Conservation (phyloP, 345 rosid species). For the Pistacia vera region DNA sequence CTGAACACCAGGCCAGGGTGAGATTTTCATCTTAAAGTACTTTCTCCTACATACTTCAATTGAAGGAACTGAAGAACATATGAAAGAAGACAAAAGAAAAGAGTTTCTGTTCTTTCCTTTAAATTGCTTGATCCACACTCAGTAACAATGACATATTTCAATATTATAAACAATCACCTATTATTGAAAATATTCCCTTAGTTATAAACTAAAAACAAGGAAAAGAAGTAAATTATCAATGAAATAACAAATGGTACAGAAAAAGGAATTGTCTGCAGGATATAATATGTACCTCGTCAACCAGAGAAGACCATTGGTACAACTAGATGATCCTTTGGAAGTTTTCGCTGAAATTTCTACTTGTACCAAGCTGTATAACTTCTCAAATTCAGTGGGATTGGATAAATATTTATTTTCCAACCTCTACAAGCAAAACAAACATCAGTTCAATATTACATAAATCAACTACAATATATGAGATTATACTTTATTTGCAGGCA, state of each 20-base stretch:
- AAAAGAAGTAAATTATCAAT: background rate
- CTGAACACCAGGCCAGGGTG: background rate
- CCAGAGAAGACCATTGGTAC: slow-evolving; percentile 98
- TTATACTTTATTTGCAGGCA: background rate
- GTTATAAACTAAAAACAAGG: background rate
- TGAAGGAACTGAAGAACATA: background rate
- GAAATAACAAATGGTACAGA: background rate
- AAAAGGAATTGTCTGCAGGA: background rate
- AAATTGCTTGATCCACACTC: background rate
- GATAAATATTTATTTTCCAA: slow-evolving; percentile 77
- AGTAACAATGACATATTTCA: background rate
- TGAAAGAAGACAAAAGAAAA: background rate
- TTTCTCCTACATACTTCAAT: background rate
- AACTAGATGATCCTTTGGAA: slow-evolving; percentile 84
- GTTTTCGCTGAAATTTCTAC: slow-evolving; percentile 80
- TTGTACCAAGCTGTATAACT: slow-evolving; percentile 75
- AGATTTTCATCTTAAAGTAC: background rate
- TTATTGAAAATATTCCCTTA: background rate
- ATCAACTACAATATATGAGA: background rate
- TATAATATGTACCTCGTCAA: slow-evolving; percentile 62
- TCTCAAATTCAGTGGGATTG: slow-evolving; percentile 62
- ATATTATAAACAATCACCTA: background rate
- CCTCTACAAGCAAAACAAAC: slow-evolving; percentile 50
- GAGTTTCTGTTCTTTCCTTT: background rate
- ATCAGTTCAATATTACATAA: background rate